Conservation (phyloP, 2,329 filamentous ascomycete species). For the Chaetothyriales sp. region DNA sequence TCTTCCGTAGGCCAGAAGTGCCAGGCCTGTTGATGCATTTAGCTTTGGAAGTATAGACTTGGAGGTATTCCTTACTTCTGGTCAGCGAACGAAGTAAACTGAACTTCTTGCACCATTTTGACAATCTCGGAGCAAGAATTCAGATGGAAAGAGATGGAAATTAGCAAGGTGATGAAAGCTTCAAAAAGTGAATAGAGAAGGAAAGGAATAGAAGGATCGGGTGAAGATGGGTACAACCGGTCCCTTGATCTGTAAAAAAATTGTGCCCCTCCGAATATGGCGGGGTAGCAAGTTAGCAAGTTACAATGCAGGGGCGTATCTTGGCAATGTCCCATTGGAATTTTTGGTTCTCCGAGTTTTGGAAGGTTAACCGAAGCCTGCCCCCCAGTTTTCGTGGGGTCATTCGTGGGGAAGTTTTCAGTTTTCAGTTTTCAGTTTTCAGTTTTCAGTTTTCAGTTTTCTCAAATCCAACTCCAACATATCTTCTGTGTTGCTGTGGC, state of each 20-base stretch:
- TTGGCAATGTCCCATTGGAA: neutral
- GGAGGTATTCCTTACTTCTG: conserved; percentile 67
- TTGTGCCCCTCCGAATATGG: neutral
- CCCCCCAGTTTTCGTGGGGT: too few species aligned
- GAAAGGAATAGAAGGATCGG: neutral
- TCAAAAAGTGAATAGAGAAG: neutral
- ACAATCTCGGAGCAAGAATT: conserved; percentile 1
- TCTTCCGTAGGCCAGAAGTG: conserved; percentile 96
- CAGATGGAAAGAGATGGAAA: too few species aligned
- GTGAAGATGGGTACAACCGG: neutral
- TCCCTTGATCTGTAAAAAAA: neutral
- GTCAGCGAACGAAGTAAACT: conserved; percentile 74
- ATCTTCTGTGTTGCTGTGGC: too few species aligned
- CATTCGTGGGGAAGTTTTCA: too few species aligned
- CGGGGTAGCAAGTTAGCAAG: neutral
- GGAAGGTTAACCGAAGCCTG: too few species aligned
- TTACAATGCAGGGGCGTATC: neutral
- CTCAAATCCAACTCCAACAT: too few species aligned
- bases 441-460: too few species aligned
- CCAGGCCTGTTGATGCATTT: conserved; percentile 13
- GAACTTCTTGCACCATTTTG: conserved; percentile 66
- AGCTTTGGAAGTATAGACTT: conserved; percentile 8
- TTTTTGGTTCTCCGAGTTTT: too few species aligned
- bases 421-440: too few species aligned
- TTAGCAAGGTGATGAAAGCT: neutral